Percentiles rank a stretch among this genome's conserved stretches.
These are phyloP conservation scores for Trichodelitschia bisporula DNA, from an alignment of 495 filamentous ascomycete genomes.

Conservation along the genomic window DNA sequence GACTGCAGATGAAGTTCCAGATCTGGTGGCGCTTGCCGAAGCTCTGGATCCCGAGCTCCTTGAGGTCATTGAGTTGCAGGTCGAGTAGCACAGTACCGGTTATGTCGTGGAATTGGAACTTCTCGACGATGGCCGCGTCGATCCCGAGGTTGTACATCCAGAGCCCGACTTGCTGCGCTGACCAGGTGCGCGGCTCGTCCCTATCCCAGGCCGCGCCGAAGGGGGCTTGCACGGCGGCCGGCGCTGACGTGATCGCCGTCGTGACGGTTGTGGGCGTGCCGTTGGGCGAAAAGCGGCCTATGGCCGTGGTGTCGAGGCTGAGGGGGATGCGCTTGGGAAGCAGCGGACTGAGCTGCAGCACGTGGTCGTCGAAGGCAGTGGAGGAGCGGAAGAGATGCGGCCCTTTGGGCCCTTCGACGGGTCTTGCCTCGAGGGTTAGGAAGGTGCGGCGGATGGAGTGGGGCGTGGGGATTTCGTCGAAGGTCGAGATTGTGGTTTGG, in stretches of 20 bases:
- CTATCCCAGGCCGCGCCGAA: background rate
- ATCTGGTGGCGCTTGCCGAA: slow-evolving; percentile 74
- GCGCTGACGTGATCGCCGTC: background rate
- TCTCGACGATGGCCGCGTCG: slow-evolving; percentile 48
- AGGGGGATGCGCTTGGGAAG: slow-evolving; percentile 12
- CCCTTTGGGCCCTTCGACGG: slow-evolving; percentile 52
- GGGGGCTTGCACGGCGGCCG: background rate
- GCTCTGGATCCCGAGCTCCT: slow-evolving; percentile 76
- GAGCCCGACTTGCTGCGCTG: slow-evolving; percentile 44
- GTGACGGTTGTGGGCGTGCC: background rate
- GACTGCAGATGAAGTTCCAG: slow-evolving; percentile 58
- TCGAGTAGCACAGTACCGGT: slow-evolving; percentile 59
- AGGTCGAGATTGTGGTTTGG: slow-evolving; percentile 50
- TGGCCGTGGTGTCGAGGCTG: slow-evolving; percentile 2
- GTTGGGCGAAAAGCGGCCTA: background rate
- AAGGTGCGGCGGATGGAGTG: slow-evolving; percentile 21
- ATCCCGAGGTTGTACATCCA: slow-evolving; percentile 58
- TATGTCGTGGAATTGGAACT: slow-evolving; percentile 78
- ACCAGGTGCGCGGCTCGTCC: slow-evolving; percentile 33
- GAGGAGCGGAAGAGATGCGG: slow-evolving; percentile 64
- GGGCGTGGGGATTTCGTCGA: slow-evolving; percentile 51
- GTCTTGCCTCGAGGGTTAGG: slow-evolving; percentile 25
- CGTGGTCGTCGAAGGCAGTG: slow-evolving; percentile 29
- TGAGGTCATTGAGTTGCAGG: slow-evolving; percentile 78
- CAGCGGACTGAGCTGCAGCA: slow-evolving; percentile 39